phyloP scores from a whole-genome alignment of 2,329 filamentous ascomycete genomes.

The Penicillium occitanis region DNA sequence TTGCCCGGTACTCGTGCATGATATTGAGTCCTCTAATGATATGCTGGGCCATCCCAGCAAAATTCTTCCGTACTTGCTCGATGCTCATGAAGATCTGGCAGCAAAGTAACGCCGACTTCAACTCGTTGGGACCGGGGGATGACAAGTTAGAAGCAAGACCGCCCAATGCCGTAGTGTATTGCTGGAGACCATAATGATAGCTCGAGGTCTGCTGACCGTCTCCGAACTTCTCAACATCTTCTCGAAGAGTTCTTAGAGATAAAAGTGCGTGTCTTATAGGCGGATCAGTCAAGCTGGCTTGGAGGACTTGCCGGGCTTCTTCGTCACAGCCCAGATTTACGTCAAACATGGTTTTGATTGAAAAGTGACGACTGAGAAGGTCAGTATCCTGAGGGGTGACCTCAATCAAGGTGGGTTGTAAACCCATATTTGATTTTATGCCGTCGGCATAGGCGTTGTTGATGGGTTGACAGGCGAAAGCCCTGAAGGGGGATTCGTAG shows the following conservation, averaged over 20 bases:
- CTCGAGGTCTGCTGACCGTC: slow-evolving; percentile 1
- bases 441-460: background rate
- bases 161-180: slow-evolving; percentile 10
- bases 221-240: slow-evolving; percentile 13
- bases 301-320: slow-evolving; percentile 17
- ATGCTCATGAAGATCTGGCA: slow-evolving; percentile 21
- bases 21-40: slow-evolving; percentile 17
- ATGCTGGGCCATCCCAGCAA: slow-evolving; percentile 14
- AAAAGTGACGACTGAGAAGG: slow-evolving; percentile 16
- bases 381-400: slow-evolving; percentile 10
- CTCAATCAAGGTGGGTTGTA: background rate
- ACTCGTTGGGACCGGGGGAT: background rate
- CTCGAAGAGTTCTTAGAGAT: slow-evolving; percentile 17
- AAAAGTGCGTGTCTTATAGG: slow-evolving; percentile 14
- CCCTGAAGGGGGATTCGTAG: slow-evolving; percentile 13
- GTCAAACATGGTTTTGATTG: slow-evolving; percentile 17
- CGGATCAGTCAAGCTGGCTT: slow-evolving; percentile 19
- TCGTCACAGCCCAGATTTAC: slow-evolving; percentile 13
- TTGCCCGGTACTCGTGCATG: slow-evolving; percentile 18
- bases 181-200: slow-evolving; percentile 16
- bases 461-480: slow-evolving; percentile 5
- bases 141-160: slow-evolving; percentile 18
- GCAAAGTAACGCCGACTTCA: slow-evolving; percentile 20
- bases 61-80: slow-evolving; percentile 18
- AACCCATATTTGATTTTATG: background rate